Evolutionary conservation across 75 land plant genomes (phyloP).

Genomic region (Picea sitchensis): DNA sequence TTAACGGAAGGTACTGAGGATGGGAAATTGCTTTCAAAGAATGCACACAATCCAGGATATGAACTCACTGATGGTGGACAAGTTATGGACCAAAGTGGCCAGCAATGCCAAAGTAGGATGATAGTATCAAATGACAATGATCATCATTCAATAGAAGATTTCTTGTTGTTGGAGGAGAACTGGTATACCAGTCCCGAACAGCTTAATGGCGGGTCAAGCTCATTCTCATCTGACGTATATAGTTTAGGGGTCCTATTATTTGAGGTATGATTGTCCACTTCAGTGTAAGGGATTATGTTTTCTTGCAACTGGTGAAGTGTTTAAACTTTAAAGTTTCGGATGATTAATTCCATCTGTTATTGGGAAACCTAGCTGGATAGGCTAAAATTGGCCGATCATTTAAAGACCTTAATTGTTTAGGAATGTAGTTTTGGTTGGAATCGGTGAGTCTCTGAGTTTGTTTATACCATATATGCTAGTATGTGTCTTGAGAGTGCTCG

Average conservation of each 20-base stretch:
- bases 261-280: slow-evolving; percentile 43
- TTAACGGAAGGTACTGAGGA: slow-evolving; percentile 8
- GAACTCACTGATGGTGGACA: slow-evolving; percentile 5
- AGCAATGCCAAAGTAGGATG: slow-evolving; percentile 1
- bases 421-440: no score
- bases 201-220: slow-evolving; percentile 25
- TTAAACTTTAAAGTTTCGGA: background rate
- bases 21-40: background rate
- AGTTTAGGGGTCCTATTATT: slow-evolving; percentile 73
- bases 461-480: no score
- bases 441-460: no score
- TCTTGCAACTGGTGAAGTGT: background rate
- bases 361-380: no score
- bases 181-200: slow-evolving; percentile 87
- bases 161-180: slow-evolving; percentile 43
- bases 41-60: background rate
- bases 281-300: background rate
- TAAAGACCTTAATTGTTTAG: no score
- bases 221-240: slow-evolving; percentile 66
- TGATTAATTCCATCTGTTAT: no score
- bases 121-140: background rate
- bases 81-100: background rate
- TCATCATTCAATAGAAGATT: slow-evolving; percentile 8
- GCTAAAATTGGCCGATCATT: no score
- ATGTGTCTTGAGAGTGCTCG: no score